phyloP scores from a whole-genome alignment of 768 basidiomycete genomes.

The Boletellus ananas region DNA sequence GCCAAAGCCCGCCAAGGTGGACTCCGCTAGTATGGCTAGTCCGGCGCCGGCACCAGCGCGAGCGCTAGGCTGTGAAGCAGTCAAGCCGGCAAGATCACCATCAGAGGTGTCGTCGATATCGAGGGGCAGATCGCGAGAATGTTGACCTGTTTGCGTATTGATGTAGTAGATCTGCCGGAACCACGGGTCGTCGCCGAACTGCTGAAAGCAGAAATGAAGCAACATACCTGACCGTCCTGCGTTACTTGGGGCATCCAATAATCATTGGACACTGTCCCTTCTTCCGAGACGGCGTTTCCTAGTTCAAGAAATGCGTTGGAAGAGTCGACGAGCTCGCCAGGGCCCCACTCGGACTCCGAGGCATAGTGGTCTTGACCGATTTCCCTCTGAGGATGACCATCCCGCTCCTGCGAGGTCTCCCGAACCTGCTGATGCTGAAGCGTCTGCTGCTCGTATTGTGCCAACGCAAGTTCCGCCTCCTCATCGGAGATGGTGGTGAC shows the following conservation, averaged over 20 bases:
- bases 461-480: slow-evolving; percentile 68
- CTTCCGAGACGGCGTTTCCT: slow-evolving; percentile 24
- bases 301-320: slow-evolving; percentile 39
- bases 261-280: slow-evolving; percentile 51
- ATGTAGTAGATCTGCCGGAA: slow-evolving; percentile 84
- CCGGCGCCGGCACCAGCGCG: slow-evolving; percentile 54
- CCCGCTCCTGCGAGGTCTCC: slow-evolving; percentile 10
- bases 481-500: slow-evolving; percentile 75
- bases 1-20: slow-evolving; percentile 54
- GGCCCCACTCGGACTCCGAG: slow-evolving; percentile 48
- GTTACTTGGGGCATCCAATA: slow-evolving; percentile 92
- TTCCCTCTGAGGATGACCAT: slow-evolving; percentile 9
- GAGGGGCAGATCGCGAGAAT: slow-evolving; percentile 77
- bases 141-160: slow-evolving; percentile 84
- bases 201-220: neutral
- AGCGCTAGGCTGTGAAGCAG: slow-evolving; percentile 50
- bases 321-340: slow-evolving; percentile 21
- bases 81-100: slow-evolving; percentile 56
- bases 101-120: slow-evolving; percentile 67
- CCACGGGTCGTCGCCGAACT: neutral
- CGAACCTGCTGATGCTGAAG: slow-evolving; percentile 13
- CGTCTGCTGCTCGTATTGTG: slow-evolving; percentile 22
- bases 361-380: slow-evolving; percentile 24
- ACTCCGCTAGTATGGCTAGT: slow-evolving; percentile 38
- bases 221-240: slow-evolving; percentile 72